Conservation (phyloP, 2,329 filamentous ascomycete genomes). For the Chrysoporthe cubensis region DNA sequence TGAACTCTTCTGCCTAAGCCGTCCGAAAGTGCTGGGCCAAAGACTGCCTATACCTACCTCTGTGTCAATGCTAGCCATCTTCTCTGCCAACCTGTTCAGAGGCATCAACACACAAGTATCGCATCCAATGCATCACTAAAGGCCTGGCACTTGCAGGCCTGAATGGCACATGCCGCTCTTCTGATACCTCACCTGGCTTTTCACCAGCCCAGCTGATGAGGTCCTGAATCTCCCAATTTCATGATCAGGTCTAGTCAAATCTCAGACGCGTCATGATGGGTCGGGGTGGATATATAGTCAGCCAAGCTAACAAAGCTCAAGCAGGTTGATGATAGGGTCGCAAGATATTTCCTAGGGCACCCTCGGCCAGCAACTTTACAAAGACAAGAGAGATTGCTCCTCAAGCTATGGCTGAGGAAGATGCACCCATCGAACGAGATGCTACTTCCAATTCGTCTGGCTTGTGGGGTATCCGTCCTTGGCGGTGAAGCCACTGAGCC, state of each 20-base stretch:
- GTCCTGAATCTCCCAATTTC: neutral
- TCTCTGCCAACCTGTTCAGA: neutral
- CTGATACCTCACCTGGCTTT: neutral
- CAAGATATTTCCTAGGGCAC: neutral
- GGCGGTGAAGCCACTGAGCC: neutral
- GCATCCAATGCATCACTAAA: neutral
- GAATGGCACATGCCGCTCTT: neutral
- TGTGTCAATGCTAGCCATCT: neutral
- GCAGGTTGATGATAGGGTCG: neutral
- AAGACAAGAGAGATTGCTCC: neutral
- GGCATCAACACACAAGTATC: neutral
- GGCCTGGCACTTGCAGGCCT: neutral
- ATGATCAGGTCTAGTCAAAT: neutral
- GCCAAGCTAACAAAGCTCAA: neutral
- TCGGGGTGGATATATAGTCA: neutral
- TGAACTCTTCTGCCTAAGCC: neutral
- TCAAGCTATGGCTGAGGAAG: neutral
- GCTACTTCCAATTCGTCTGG: neutral
- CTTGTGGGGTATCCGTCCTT: neutral
- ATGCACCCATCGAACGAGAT: neutral
- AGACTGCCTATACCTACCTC: neutral
- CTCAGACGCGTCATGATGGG: neutral
- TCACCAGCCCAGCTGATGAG: neutral
- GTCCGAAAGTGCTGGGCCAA: neutral
- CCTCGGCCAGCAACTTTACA: neutral